These are phyloP conservation scores for Sclerotinia minor DNA, from an alignment of 2,329 filamentous ascomycete genomes.

Conservation along the genomic window DNA sequence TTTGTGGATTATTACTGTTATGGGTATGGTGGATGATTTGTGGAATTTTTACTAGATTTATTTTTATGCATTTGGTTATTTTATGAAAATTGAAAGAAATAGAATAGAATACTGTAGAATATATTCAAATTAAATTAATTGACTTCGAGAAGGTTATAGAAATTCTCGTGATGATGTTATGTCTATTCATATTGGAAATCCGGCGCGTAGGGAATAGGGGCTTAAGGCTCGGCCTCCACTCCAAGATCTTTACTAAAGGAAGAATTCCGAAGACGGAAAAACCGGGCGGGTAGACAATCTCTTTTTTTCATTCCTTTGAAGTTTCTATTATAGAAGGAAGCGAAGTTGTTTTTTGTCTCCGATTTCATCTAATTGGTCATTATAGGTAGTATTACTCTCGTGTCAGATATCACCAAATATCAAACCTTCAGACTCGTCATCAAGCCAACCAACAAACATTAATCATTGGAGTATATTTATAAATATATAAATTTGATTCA, in stretches of 20 bases:
- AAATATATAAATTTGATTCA: no score
- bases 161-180: background rate
- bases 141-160: background rate
- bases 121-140: background rate
- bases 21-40: slow-evolving; percentile 2
- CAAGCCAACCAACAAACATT: background rate
- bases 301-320: background rate
- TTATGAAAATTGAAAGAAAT: background rate
- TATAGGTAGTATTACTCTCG: background rate
- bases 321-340: slow-evolving; percentile 4
- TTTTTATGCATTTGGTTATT: background rate
- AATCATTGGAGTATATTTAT: no score
- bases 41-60: background rate
- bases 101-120: background rate
- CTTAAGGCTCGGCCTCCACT: background rate
- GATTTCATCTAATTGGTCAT: background rate
- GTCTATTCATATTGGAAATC: background rate
- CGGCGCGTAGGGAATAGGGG: background rate
- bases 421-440: background rate
- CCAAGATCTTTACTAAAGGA: no score
- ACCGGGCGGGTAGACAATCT: slow-evolving; percentile 1
- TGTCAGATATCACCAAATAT: slow-evolving; percentile 3
- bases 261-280: background rate
- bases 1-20: slow-evolving; percentile 16
- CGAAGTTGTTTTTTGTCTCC: background rate